These are phyloP conservation scores for Chaetomium olivaceum DNA, from an alignment of 2,329 filamentous ascomycete genomes.

Conservation along the genomic window DNA sequence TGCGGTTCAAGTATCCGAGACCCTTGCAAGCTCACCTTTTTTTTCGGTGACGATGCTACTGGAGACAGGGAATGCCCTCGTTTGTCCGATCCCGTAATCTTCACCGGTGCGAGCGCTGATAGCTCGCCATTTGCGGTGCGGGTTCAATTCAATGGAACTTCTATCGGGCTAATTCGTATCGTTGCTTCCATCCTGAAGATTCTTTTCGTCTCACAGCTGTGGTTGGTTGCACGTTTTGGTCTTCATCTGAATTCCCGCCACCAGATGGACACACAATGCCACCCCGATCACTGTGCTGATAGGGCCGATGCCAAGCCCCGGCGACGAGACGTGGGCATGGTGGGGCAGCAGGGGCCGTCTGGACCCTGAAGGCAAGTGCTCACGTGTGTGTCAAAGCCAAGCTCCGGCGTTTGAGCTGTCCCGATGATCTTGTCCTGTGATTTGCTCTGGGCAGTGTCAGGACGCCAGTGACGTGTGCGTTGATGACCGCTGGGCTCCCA, in stretches of 20 bases:
- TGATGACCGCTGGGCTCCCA: not conserved
- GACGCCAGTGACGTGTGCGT: not conserved
- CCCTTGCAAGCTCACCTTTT: not conserved
- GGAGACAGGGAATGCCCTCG: slow-evolving; percentile 8
- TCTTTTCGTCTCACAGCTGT: not conserved
- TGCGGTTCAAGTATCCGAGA: slow-evolving; percentile 5
- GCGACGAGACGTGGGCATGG: not conserved
- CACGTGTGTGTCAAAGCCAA: slow-evolving; percentile 11
- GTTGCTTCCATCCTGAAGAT: not conserved
- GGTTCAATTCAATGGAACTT: not conserved
- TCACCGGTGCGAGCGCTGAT: not conserved
- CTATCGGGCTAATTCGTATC: not conserved
- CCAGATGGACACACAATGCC: not conserved
- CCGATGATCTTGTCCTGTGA: not conserved
- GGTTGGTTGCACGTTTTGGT: not conserved
- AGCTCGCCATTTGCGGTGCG: not conserved
- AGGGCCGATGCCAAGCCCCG: slow-evolving; percentile 1
- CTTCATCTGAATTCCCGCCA: not conserved
- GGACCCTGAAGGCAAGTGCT: slow-evolving; percentile 9
- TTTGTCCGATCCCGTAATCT: not conserved
- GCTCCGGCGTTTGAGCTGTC: not conserved
- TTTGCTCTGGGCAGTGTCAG: not conserved
- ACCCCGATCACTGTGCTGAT: not conserved
- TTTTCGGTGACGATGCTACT: not conserved
- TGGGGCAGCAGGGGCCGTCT: not conserved